These are phyloP conservation scores for Podaxis mareebaensis DNA, from an alignment of 768 basidiomycete species.

Conservation along the genomic window DNA sequence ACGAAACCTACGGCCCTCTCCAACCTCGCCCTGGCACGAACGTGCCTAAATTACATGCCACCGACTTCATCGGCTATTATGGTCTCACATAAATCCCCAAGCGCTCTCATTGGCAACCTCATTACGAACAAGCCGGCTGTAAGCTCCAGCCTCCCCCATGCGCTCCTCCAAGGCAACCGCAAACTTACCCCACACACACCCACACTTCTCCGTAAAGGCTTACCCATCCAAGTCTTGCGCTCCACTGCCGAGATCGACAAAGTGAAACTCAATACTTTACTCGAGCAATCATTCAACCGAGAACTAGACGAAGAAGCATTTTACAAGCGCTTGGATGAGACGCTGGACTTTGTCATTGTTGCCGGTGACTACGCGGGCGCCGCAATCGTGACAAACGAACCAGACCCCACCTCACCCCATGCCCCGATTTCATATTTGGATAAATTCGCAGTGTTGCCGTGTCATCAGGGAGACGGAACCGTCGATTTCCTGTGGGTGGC, in stretches of 20 bases:
- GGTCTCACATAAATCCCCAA: constrained; percentile 96
- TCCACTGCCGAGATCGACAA: constrained; percentile 70
- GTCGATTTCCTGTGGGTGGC: constrained; percentile 99
- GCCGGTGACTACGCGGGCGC: constrained; percentile 96
- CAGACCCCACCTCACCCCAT: constrained; percentile 32
- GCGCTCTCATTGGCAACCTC: constrained; percentile 93
- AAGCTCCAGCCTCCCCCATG: constrained; percentile 93
- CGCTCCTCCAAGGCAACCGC: constrained; percentile 83
- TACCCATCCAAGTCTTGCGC: constrained; percentile 83
- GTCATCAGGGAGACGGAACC: constrained; percentile 95
- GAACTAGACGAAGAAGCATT: constrained; percentile 72
- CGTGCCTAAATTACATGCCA: constrained; percentile 91
- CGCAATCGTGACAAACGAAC: constrained; percentile 83
- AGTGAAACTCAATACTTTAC: constrained; percentile 70
- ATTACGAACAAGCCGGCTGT: constrained; percentile 98
- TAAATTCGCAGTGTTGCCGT: constrained; percentile 96
- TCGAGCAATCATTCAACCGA: constrained; percentile 86
- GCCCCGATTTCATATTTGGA: constrained; percentile 86
- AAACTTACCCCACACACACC: constrained; percentile 90
- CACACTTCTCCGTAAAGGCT: constrained; percentile 86
- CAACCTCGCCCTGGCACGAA: constrained; percentile 82
- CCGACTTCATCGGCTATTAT: constrained; percentile 91
- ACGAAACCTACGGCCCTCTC: constrained; percentile 84
- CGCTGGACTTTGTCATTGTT: constrained; percentile 89
- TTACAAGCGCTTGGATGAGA: constrained; percentile 72